Evolutionary conservation across 495 filamentous ascomycete genomes (phyloP), one percentile per base, ranked within the genome.

Genomic region (Cryomyces antarcticus): DNA sequence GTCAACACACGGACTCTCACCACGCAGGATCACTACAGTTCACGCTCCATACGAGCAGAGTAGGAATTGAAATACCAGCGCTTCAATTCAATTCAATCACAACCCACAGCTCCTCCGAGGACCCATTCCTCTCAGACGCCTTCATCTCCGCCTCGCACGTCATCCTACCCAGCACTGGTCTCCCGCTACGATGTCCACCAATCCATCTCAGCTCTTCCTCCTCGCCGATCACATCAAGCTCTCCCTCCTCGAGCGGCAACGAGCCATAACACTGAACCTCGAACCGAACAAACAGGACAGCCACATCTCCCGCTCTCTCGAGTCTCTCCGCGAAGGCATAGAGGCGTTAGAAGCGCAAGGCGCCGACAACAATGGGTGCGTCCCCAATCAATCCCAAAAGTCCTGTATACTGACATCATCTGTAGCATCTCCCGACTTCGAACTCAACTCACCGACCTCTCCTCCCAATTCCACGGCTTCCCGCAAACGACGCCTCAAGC

Each of bases 291-390:
- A 79, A 5, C 82, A 93, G 60, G 85, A 92, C 66, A 78, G 78
- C 30, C 80, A 92, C 50, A 89, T 95, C 48, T 86, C 84, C 5
- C 69, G 82, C 37, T 93, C 86, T 7, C 70, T 97, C 35, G 82
- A 92, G 30, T 81, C 80, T 33, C 71, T 97, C 41, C 73, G 73
- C 36, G 82, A 86, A 48, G 86, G 89, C 11, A 71, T 97, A 49
- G 77, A 84, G 49, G 60, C 70, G 9, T 64, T 93, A 24, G 77
- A 82, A 52, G 68, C 72, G 38, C 78, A 89, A 48, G 41, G 41
- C 55, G 54, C 60, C 48, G 70, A 77, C 46, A 9, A 10, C 9
- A 13, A 36, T 9, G 3, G 1, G 17, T 24, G 17, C 17, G 17
- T 24, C 17, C 17, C 17, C 17, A 24, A 24, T 24, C 17, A 24